Percentiles rank a stretch among this genome's conserved stretches.
These are phyloP conservation scores for Alnus glutinosa DNA, from an alignment of 306 rosid species.

Conservation along the genomic window DNA sequence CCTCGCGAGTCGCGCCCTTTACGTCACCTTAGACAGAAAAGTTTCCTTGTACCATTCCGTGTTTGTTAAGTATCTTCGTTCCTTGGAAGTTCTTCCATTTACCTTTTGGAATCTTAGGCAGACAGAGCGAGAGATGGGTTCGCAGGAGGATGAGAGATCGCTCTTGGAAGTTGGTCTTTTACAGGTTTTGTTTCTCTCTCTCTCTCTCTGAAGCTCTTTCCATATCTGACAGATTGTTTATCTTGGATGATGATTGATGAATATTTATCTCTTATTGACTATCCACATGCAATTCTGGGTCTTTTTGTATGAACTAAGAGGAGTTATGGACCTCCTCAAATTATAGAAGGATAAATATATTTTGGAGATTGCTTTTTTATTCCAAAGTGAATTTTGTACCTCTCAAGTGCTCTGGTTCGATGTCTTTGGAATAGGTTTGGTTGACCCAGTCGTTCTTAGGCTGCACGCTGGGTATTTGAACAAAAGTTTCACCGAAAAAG, in stretches of 20 bases:
- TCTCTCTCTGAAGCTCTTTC: background rate
- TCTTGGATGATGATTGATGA: background rate
- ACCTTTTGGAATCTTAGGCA: background rate
- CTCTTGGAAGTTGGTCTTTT: constrained; percentile 48
- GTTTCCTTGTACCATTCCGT: background rate
- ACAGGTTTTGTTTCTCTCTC: constrained; percentile 35
- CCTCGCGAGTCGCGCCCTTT: background rate
- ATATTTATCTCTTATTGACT: background rate
- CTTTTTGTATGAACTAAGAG: background rate
- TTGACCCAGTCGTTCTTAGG: background rate
- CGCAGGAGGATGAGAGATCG: constrained; percentile 42
- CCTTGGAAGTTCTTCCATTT: background rate
- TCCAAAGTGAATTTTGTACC: background rate
- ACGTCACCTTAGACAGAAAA: background rate
- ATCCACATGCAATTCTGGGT: background rate
- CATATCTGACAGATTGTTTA: background rate
- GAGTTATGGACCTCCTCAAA: background rate
- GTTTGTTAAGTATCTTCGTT: background rate
- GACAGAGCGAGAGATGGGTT: constrained; percentile 34
- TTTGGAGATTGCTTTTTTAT: background rate
- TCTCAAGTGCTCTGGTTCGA: background rate
- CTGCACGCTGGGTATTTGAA: no score
- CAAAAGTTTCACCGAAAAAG: no score
- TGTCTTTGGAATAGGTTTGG: background rate
- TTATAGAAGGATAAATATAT: background rate